phyloP scores from a whole-genome alignment of 2,329 filamentous ascomycete species.

The Madurella fahalii region DNA sequence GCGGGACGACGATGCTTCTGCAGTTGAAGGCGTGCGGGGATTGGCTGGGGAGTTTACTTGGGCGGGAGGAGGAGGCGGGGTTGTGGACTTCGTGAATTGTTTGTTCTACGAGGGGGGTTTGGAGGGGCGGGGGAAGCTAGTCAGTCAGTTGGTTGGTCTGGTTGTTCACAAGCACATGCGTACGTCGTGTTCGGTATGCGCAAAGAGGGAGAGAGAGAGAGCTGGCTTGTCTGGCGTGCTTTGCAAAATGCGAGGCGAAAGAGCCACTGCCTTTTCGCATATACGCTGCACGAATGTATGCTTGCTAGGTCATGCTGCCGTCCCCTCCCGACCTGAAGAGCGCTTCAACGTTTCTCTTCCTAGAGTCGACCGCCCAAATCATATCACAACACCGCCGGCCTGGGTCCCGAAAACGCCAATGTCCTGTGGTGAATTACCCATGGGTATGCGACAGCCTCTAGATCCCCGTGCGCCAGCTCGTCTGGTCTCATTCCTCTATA shows the following conservation, averaged over 20 bases:
- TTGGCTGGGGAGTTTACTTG: slow-evolving; percentile 59
- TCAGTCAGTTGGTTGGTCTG: background rate
- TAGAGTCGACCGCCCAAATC: background rate
- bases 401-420: background rate
- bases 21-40: slow-evolving; percentile 56
- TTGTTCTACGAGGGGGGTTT: background rate
- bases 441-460: slow-evolving; percentile 3
- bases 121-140: too few species aligned
- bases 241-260: too few species aligned
- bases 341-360: background rate
- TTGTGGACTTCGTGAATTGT: slow-evolving; percentile 44
- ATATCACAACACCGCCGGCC: too few species aligned
- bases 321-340: too few species aligned
- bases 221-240: too few species aligned
- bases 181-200: background rate
- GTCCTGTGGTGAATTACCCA: background rate
- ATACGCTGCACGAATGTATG: too few species aligned
- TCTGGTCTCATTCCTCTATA: slow-evolving; percentile 4
- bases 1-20: slow-evolving; percentile 44
- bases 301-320: too few species aligned
- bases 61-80: slow-evolving; percentile 42
- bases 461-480: background rate
- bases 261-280: too few species aligned
- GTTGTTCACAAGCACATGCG: background rate
- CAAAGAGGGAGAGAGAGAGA: background rate